Conservation (phyloP, 176 grass and related monocot species). For the Ensete glaucum region DNA sequence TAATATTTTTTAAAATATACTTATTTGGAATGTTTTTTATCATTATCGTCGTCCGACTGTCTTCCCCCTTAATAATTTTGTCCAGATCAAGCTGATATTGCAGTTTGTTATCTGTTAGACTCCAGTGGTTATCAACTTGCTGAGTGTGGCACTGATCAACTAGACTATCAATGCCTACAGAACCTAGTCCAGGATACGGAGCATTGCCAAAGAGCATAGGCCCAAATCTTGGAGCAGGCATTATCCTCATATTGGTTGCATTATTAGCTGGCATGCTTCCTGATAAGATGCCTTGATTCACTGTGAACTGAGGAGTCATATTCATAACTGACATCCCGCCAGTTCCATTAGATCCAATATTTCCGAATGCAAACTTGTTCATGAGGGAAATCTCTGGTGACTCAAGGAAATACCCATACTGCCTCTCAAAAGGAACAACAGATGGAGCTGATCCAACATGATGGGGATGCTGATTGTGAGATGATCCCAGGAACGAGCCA, state of each 20-base stretch:
- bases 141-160: conserved; percentile 19
- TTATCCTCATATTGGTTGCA: conserved; percentile 23
- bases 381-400: conserved; percentile 28
- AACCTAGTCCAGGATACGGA: conserved; percentile 19
- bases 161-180: conserved; percentile 23
- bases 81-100: conserved; percentile 12
- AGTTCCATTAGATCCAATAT: conserved; percentile 16
- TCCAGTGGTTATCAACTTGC: conserved; percentile 8
- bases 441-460: conserved; percentile 46
- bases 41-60: conserved; percentile 12
- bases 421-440: conserved; percentile 31
- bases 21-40: conserved; percentile 33
- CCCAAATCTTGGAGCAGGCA: not conserved
- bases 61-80: conserved; percentile 15
- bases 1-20: conserved; percentile 14
- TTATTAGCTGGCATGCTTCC: conserved; percentile 19
- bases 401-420: conserved; percentile 27
- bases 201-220: conserved; percentile 6
- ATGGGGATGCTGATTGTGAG: conserved; percentile 15
- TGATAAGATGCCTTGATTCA: conserved; percentile 21
- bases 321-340: conserved; percentile 24
- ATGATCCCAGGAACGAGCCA: conserved; percentile 23
- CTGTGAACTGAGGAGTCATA: conserved; percentile 5
- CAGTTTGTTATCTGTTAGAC: conserved; percentile 22
- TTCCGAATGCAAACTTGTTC: conserved; percentile 30